Base-by-base conservation (phyloP, 2,329 filamentous ascomycete species). In the Neobulgaria alba region DNA sequence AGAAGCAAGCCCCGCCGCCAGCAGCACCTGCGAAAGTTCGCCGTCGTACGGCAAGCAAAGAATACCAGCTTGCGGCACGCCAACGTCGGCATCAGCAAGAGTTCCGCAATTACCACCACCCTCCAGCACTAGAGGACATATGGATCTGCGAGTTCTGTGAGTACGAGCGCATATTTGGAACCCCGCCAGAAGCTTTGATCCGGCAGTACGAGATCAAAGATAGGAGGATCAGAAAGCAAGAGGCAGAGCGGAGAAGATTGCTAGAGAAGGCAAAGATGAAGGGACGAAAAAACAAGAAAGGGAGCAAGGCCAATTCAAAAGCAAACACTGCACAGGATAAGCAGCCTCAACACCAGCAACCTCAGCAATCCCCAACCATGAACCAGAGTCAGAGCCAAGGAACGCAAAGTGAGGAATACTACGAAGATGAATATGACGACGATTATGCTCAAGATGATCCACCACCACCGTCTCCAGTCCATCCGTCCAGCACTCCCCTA, bases 131-230 rank as follows among this genome's bases (percentile, higher is more conserved):
- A 2, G 82, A 86, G 50, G 85, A 95, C 46, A 75, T 88, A 37
- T 96, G 89, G 85, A 88, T 96, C 34, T 98, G 92, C 64, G 86
- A 95, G 57, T 96, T 96, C 60, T 98, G 92, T 67, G 92, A 98
- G 62, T 98, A 95, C 59, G 90, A 96, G 63, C 78, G 79, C 38
- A 95, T 98, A 36, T 96, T 95, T 60, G 90, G 90, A n/a, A 73
- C 73, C 38, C 85, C 85, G 2, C 92, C 92, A 0, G 74, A 77
- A 53, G 87, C 87, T 36, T 67, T 98, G 40, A 93, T 96, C 48
- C 77, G 85, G 30, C 79, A 88, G 47, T 98, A 96, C 58, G 92
- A 98, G 64, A 85, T 90, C 59, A 95, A 95, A 61, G 92, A 95
- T 58, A 80, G 87, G 26, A 82, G 84, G 45, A 80, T 86, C 59